Conservation (phyloP, 257 asterid species). For the Penstemon newberryi region DNA sequence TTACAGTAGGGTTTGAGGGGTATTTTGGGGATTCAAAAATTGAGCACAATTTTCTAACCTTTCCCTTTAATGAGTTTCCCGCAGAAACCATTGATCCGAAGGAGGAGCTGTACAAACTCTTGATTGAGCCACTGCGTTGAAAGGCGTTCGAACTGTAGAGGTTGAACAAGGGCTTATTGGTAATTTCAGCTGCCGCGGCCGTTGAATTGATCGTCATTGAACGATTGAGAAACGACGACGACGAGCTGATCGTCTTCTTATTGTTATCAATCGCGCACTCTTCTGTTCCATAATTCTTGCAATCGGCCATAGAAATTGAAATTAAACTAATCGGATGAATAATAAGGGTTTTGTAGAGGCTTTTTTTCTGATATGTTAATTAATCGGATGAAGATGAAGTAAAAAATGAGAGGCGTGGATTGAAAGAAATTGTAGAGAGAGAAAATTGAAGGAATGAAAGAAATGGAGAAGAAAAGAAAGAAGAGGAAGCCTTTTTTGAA, state of each 20-base stretch:
- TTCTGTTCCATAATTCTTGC: slow-evolving; percentile 35
- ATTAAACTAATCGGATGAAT: not conserved
- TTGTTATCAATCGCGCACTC: not conserved
- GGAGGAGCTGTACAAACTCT: slow-evolving; percentile 54
- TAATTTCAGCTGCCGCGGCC: slow-evolving; percentile 32
- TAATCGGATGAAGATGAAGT: too few relatives aligned
- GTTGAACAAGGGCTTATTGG: slow-evolving; percentile 46
- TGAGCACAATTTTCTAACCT: slow-evolving; percentile 68
- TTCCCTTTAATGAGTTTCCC: slow-evolving; percentile 71
- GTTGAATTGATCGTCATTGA: slow-evolving; percentile 51
- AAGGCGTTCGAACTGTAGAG: slow-evolving; percentile 39
- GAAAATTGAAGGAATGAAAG: slow-evolving; percentile 1
- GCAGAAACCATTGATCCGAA: slow-evolving; percentile 62
- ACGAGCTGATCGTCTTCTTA: slow-evolving; percentile 23
- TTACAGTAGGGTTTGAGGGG: slow-evolving; percentile 26
- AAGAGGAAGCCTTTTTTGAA: slow-evolving; percentile 27
- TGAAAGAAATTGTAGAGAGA: slow-evolving; percentile 38
- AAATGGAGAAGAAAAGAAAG: not conserved
- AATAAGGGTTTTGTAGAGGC: not conserved
- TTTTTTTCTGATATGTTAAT: not conserved
- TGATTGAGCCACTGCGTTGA: slow-evolving; percentile 64
- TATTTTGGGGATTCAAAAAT: slow-evolving; percentile 61
- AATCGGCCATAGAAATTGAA: slow-evolving; percentile 37
- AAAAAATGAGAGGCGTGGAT: slow-evolving; percentile 31
- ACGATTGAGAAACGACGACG: slow-evolving; percentile 53